Conservation (phyloP, 2,329 filamentous ascomycete genomes). For the Pseudogymnoascus sp. region DNA sequence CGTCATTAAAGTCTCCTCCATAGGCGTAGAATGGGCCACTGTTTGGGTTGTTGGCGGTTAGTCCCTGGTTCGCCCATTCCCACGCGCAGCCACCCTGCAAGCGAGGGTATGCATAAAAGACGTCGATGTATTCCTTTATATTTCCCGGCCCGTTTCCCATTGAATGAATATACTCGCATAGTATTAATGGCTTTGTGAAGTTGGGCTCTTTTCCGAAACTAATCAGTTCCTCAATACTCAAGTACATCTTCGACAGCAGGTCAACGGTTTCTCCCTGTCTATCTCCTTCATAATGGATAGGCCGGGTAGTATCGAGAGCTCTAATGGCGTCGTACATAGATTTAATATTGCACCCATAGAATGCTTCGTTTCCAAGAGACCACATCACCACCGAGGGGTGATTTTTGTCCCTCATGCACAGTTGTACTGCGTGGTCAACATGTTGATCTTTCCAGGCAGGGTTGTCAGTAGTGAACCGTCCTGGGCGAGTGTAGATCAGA, state of each 20-base stretch:
- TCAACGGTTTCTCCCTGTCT: background rate
- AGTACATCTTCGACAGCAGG: slow-evolving; percentile 10
- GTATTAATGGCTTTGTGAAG: slow-evolving; percentile 44
- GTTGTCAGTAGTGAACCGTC: slow-evolving; percentile 36
- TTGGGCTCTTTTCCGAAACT: background rate
- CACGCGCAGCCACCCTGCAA: slow-evolving; percentile 46
- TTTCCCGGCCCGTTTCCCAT: slow-evolving; percentile 66
- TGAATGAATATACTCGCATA: slow-evolving; percentile 48
- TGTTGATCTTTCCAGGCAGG: slow-evolving; percentile 24
- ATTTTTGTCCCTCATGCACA: slow-evolving; percentile 44
- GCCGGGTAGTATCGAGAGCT: background rate
- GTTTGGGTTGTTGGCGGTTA: slow-evolving; percentile 28
- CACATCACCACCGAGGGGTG: slow-evolving; percentile 45
- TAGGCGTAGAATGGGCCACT: slow-evolving; percentile 34
- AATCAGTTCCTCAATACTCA: background rate
- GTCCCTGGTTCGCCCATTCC: slow-evolving; percentile 38
- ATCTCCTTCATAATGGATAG: slow-evolving; percentile 12
- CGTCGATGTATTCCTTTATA: slow-evolving; percentile 55
- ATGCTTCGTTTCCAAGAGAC: slow-evolving; percentile 47
- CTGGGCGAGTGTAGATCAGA: slow-evolving; percentile 31
- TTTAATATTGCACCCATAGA: slow-evolving; percentile 43
- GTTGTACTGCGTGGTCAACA: slow-evolving; percentile 30
- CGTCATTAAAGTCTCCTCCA: slow-evolving; percentile 37
- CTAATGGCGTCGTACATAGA: slow-evolving; percentile 36
- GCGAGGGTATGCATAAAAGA: slow-evolving; percentile 42